Percentiles rank a stretch among this genome's conserved stretches.
phyloP scores from a whole-genome alignment of 305 asterid species.

The Nicotiana rustica region DNA sequence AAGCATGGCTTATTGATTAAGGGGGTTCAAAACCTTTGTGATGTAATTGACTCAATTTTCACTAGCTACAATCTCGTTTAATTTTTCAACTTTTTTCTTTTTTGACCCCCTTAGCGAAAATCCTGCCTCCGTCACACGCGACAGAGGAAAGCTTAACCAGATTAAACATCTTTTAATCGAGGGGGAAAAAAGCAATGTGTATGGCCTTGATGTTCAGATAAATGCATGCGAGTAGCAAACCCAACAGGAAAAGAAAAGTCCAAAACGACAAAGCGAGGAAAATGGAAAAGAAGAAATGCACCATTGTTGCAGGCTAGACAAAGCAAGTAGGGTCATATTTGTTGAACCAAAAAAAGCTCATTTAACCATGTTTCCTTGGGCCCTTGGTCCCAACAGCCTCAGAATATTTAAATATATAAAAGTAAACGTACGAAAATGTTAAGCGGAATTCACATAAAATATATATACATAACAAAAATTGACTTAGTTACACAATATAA shows the following conservation, averaged over 20 bases:
- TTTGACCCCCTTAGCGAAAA: too few relatives aligned
- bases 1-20: too few relatives aligned
- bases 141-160: background rate
- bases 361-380: slow-evolving; percentile 32
- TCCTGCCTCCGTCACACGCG: too few relatives aligned
- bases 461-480: too few relatives aligned
- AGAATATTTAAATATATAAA: background rate
- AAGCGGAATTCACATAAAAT: too few relatives aligned
- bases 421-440: too few relatives aligned
- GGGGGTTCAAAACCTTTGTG: too few relatives aligned
- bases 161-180: background rate
- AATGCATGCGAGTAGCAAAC: background rate
- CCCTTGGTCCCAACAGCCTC: slow-evolving; percentile 2
- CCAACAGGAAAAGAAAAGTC: slow-evolving; percentile 4
- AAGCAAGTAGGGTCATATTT: slow-evolving; percentile 32
- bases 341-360: slow-evolving; percentile 23
- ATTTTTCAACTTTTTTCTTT: too few relatives aligned
- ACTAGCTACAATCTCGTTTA: too few relatives aligned
- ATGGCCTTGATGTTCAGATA: background rate
- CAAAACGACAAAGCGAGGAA: slow-evolving; percentile 27
- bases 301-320: slow-evolving; percentile 34
- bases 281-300: background rate
- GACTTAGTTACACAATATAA: too few relatives aligned
- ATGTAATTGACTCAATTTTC: too few relatives aligned
- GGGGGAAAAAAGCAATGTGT: background rate